These are phyloP conservation scores for Sarocladiaceae sp. DNA, from an alignment of 2,329 filamentous ascomycete species.

Conservation along the genomic window DNA sequence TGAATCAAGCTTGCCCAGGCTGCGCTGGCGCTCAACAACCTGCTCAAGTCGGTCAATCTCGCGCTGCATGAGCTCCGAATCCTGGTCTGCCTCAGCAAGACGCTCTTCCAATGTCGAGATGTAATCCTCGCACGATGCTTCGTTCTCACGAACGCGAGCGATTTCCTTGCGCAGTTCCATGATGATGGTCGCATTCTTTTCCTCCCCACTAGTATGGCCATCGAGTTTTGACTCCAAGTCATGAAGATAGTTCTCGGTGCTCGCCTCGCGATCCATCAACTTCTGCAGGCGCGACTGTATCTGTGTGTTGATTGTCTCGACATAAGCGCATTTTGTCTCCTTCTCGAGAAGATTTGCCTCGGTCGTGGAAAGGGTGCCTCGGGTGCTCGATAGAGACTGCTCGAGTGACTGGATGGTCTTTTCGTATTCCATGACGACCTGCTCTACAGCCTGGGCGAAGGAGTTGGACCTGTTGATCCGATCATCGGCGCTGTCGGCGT, in stretches of 20 bases:
- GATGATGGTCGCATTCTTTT: constrained; percentile 83
- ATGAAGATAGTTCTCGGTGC: constrained; percentile 86
- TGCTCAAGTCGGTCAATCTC: constrained; percentile 92
- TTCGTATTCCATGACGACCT: constrained; percentile 95
- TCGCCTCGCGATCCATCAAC: constrained; percentile 81
- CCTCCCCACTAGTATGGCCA: constrained; percentile 83
- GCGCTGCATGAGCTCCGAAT: constrained; percentile 92
- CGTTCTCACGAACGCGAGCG: constrained; percentile 78
- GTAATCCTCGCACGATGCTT: constrained; percentile 87
- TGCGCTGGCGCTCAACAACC: constrained; percentile 90
- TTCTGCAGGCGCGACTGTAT: constrained; percentile 89
- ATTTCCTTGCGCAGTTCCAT: constrained; percentile 88
- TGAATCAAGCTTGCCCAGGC: constrained; percentile 88
- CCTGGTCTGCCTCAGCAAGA: constrained; percentile 90
- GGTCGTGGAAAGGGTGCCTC: constrained; percentile 72
- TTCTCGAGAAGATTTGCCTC: constrained; percentile 86
- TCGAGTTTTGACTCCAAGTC: constrained; percentile 88
- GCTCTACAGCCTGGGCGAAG: constrained; percentile 91
- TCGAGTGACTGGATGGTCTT: constrained; percentile 96
- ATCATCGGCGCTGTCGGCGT: constrained; percentile 76
- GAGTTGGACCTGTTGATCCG: constrained; percentile 90
- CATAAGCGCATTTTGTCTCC: constrained; percentile 87
- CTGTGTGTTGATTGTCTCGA: constrained; percentile 87
- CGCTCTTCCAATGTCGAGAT: constrained; percentile 95
- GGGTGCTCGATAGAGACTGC: constrained; percentile 81